Base-by-base conservation (phyloP, 345 rosid genomes). In the Punica granatum region DNA sequence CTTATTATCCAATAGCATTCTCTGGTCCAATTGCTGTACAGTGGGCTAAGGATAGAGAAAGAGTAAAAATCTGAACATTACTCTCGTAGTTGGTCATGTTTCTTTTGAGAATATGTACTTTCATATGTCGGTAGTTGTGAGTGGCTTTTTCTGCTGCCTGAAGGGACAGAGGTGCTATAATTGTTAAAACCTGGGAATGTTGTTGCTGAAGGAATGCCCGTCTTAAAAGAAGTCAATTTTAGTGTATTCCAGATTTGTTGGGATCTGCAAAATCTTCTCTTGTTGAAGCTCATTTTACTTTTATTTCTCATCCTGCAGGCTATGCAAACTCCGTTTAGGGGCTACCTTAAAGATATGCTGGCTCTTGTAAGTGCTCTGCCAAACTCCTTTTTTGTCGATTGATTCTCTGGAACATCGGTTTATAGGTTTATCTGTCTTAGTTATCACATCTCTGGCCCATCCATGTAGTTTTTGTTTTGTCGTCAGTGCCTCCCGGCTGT, bases 321-420 rank as follows among this genome's bases (percentile, higher is more conserved):
- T 3, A 60, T 75, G 91, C 99, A 94, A 72, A 91, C 99, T 12
- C 97, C 97, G 32, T 94, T 94, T 74, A 88, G 97, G 78, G 68
- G 77, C 80, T 94, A 91, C 77, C 92, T 94, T 65, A 90, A 94
- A 64, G 91, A 90, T 26, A 90, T 93, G 96, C 78, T 93, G 70
- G 75, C 89, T 68, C 83, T 93, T 67, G 98, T 93, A 88, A 87
- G 96, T 86, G 46, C 4, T 68, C 23, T 42, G 35, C 0, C 33
- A n/a, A 16, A 72, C 26, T 21, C 34, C 19, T 32, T 62, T 41
- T 18, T 56, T 28, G 14, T 51, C 18, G 9, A 54, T 28, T 25
- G 9, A 26, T 25, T 2, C 13, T 54, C 33, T 56, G 34, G 26
- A 56, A 6, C 26, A 56, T 56, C 61, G 32, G 21, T 30, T 42